Base-by-base conservation (phyloP, 805 yeast species). In the Nakazawaea anatomiae region DNA sequence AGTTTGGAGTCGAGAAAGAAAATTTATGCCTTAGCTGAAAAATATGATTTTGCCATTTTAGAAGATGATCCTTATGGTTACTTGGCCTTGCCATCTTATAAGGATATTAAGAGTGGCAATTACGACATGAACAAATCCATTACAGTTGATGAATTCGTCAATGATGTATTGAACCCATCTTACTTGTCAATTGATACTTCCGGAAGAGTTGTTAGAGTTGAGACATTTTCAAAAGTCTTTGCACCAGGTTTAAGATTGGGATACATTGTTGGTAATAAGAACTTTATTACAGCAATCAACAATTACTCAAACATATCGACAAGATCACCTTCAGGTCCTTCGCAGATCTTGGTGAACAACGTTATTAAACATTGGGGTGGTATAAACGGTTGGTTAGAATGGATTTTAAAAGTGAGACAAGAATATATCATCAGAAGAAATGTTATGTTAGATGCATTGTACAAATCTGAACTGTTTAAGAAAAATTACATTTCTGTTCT, bases 61-160 rank as follows among this genome's bases (percentile, higher is more conserved):
- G 89, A 83, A 60, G 89, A 83, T 61, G 88, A 83, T 64, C 88
- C 89, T 3, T 83, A 83, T 60, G 85, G 85, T 1, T 80, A 82
- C 63, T 68, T 82, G 55, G 69, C 74, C 41, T 68, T 80, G 57
- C 77, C 80, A 7, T 64, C 71, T 8, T 76, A 61, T 60, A 53
- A 63, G 9, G 64, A 60, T 59, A 69, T 76, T 38, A 55, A 56
- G n/a, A 69, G 60, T 69, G 79, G 78, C 67, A 71, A 60, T 67
- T 72, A 54, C 67, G 72, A 53, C 52, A 62, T 47, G 59, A 50
- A 50, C 47, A 77, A 68, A 55, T 73, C 67, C 53, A 73, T 60
- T 44, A 14, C 50, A 8, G 64, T 71, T 18, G 72, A 77, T 25
- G 73, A 73, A 32, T 83, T 78, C 52, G 70, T 75, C 38, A 55